Percentiles rank a stretch among this genome's conserved stretches.
phyloP scores from a whole-genome alignment of 139 green algal species.

The Edaphochlamys debaryana region DNA sequence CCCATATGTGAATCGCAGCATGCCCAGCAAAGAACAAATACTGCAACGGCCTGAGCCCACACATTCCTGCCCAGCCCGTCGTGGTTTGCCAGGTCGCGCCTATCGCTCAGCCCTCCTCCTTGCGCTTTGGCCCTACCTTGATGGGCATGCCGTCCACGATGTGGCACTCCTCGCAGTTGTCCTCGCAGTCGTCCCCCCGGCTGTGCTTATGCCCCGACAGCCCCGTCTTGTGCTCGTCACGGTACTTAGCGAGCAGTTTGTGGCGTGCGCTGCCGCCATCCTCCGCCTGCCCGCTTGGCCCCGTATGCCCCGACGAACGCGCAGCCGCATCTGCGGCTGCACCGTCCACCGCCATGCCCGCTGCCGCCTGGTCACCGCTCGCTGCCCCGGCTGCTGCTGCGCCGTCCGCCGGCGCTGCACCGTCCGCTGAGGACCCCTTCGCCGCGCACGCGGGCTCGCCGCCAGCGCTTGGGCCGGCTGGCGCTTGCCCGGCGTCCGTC shows the following conservation, averaged over 20 bases:
- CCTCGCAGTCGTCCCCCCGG: constrained; percentile 26
- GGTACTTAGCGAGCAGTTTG: constrained; percentile 4
- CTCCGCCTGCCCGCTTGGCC: background rate
- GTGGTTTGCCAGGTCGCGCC: no score
- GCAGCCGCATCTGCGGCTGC: background rate
- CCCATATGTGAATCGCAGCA: no score
- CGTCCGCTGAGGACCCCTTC: no score
- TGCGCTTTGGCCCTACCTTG: constrained; percentile 15
- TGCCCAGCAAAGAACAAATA: no score
- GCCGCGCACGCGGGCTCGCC: no score
- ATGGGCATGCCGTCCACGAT: constrained; percentile 36
- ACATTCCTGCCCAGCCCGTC: no score
- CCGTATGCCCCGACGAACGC: background rate
- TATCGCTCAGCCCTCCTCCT: no score
- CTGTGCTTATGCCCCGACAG: constrained; percentile 13
- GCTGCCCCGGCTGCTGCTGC: background rate
- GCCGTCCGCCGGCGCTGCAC: no score
- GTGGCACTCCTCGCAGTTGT: constrained; percentile 41
- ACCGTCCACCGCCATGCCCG: no score
- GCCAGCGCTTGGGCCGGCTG: no score
- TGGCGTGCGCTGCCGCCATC: background rate
- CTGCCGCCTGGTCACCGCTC: background rate
- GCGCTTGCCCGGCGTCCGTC: no score
- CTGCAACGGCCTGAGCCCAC: no score
- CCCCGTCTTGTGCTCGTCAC: background rate